These are phyloP conservation scores for Yarrowia phangngaensis DNA, from an alignment of 805 yeast genomes.

Conservation along the genomic window DNA sequence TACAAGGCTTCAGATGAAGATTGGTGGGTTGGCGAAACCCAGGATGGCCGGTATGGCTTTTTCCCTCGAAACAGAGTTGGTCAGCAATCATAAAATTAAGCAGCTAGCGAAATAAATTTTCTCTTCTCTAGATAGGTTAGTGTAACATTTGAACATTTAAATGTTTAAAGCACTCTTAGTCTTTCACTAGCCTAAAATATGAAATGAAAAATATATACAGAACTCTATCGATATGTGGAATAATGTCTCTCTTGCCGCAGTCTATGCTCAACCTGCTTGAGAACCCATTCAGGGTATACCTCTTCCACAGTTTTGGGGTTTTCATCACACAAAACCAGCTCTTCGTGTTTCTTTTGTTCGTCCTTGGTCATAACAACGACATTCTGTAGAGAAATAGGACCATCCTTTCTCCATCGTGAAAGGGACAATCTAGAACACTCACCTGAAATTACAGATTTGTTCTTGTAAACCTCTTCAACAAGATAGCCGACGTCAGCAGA, in stretches of 20 bases:
- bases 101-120: too few relatives aligned
- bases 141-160: too few relatives aligned
- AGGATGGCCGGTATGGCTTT: conserved; percentile 44
- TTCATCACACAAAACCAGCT: conserved; percentile 50
- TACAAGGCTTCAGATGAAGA: conserved; percentile 41
- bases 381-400: conserved; percentile 67
- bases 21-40: conserved; percentile 51
- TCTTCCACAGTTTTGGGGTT: conserved; percentile 61
- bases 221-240: conserved; percentile 4
- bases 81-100: too few relatives aligned
- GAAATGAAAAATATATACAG: too few relatives aligned
- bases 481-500: conserved; percentile 72
- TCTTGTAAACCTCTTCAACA: conserved; percentile 87
- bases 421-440: conserved; percentile 74
- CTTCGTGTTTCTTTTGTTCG: conserved; percentile 79
- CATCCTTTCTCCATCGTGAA: conserved; percentile 74
- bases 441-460: conserved; percentile 84
- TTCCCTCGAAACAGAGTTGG: conserved; percentile 49
- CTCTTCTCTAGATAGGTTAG: too few relatives aligned
- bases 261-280: conserved; percentile 46
- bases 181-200: too few relatives aligned
- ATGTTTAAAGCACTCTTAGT: too few relatives aligned
- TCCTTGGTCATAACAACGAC: conserved; percentile 84
- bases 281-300: conserved; percentile 59
- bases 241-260: conserved; percentile 24